Percentiles rank a stretch among this genome's conserved stretches.
Evolutionary conservation across 139 green algal species (phyloP).

Genomic region (Chlorella sp.): DNA sequence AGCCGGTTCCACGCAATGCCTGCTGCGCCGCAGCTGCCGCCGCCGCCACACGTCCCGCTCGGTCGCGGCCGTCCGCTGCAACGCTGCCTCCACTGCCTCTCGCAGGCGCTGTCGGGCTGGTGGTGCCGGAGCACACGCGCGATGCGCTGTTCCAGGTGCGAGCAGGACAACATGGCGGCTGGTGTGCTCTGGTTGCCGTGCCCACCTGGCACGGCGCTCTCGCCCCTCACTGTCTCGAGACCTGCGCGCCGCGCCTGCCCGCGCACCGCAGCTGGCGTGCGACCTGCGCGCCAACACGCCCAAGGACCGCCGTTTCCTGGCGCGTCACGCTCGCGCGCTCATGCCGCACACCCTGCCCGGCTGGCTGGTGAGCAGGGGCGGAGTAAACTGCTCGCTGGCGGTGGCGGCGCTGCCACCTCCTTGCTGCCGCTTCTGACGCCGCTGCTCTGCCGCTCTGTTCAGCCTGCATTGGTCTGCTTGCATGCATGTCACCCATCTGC

Average conservation of each 20-base stretch:
- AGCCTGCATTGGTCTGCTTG: neutral
- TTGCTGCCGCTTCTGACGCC: neutral
- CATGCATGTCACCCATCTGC: too few species aligned
- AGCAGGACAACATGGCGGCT: too few species aligned
- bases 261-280: slow-evolving; percentile 48
- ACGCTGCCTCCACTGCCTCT: too few species aligned
- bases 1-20: too few species aligned
- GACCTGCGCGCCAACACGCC: slow-evolving; percentile 55
- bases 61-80: neutral
- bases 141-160: slow-evolving; percentile 48
- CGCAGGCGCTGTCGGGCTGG: slow-evolving; percentile 3
- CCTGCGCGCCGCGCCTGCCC: too few species aligned
- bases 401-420: neutral
- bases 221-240: too few species aligned
- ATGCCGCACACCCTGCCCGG: slow-evolving; percentile 22
- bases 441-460: too few species aligned
- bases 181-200: too few species aligned
- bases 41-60: neutral
- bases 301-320: slow-evolving; percentile 38
- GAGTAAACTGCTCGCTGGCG: too few species aligned
- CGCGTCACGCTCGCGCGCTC: slow-evolving; percentile 16
- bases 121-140: slow-evolving; percentile 51
- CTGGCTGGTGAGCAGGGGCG: slow-evolving; percentile 30
- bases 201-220: too few species aligned
- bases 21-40: neutral